A percentile compares a stretch with the other conserved stretches of the same genome.
phyloP scores from a whole-genome alignment of 169 alveolate species.

The Eimeria falciformis region DNA sequence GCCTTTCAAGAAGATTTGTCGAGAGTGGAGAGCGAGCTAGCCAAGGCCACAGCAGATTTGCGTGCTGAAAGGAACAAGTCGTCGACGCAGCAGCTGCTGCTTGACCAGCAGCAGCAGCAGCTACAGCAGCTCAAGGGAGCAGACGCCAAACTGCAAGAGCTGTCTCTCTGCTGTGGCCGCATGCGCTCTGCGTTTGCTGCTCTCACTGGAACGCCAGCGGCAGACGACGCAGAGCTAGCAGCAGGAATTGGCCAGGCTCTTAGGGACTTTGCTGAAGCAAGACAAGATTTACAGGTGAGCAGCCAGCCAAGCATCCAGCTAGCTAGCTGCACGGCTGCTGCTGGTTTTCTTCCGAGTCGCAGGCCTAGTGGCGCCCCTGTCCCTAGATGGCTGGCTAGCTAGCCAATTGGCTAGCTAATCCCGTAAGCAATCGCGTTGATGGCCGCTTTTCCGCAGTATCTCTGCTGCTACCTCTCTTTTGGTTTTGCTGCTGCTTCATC shows the following conservation, averaged over 20 bases:
- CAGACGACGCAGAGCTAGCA: slow-evolving; percentile 26
- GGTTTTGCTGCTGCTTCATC: background rate
- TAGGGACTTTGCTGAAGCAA: background rate
- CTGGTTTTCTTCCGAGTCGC: no score
- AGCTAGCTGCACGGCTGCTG: background rate
- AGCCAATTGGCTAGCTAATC: background rate
- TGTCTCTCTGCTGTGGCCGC: background rate
- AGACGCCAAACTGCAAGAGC: slow-evolving; percentile 35
- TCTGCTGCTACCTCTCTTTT: slow-evolving; percentile 24
- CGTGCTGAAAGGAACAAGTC: background rate
- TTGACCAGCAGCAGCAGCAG: slow-evolving; percentile 47
- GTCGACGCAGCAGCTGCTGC: slow-evolving; percentile 38
- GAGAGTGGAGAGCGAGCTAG: background rate
- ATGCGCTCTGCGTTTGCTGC: slow-evolving; percentile 22
- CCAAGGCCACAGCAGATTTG: slow-evolving; percentile 21
- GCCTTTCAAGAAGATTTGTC: background rate
- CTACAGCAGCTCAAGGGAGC: slow-evolving; percentile 36
- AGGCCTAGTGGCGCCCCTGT: background rate
- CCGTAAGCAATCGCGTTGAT: no score
- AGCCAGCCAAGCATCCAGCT: background rate
- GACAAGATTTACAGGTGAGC: slow-evolving; percentile 12
- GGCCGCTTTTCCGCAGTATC: no score
- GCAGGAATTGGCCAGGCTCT: background rate
- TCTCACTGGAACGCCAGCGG: background rate
- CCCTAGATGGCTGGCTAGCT: background rate